Conservation (phyloP, 2,329 filamentous ascomycete genomes). For the Pseudogymnoascus sp. region DNA sequence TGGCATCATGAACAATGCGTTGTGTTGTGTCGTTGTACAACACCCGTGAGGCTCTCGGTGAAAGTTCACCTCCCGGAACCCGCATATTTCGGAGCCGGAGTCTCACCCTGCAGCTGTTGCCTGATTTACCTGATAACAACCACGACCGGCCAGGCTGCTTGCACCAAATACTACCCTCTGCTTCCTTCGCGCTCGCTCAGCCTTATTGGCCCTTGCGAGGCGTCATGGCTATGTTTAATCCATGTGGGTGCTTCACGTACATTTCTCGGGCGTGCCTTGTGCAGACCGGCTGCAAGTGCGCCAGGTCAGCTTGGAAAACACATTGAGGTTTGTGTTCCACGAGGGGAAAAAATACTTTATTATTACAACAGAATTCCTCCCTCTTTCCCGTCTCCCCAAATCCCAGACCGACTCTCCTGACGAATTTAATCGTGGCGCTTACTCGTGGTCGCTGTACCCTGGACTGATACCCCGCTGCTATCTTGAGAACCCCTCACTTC, state of each 20-base stretch:
- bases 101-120: not conserved
- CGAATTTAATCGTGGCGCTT: not conserved
- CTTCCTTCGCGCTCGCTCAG: not conserved
- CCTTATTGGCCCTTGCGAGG: not conserved
- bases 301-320: not conserved
- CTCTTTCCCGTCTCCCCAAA: not conserved
- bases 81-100: not conserved
- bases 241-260: not conserved
- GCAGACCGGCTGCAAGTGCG: not conserved
- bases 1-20: not conserved
- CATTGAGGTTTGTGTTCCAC: not conserved
- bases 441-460: not conserved
- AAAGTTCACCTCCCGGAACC: not conserved
- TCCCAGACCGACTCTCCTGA: not conserved
- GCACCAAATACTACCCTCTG: not conserved
- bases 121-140: not conserved
- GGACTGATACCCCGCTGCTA: not conserved
- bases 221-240: not conserved
- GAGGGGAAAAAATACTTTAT: not conserved
- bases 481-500: slow-evolving; percentile 4
- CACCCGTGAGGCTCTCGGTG: not conserved
- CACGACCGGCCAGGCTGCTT: not conserved
- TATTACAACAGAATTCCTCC: not conserved
- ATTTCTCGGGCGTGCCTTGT: not conserved
- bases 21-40: not conserved